These are phyloP conservation scores for Bryoglossum gracile DNA, from an alignment of 495 filamentous ascomycete species.

Conservation along the genomic window DNA sequence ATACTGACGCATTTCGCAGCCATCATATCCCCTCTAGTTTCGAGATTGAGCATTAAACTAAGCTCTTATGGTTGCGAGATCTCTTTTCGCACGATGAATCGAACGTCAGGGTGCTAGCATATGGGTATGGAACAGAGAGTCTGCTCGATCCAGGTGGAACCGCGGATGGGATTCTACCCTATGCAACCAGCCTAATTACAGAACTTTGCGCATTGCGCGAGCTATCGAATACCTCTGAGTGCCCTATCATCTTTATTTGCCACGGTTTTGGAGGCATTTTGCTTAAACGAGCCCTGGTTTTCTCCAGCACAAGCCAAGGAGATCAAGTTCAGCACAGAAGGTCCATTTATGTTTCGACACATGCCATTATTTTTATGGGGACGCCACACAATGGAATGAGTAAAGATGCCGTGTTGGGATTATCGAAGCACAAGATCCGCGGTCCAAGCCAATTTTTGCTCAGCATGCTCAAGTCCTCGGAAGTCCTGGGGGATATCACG, in stretches of 20 bases:
- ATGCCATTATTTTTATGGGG: constrained; percentile 34
- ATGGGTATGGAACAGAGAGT: constrained; percentile 24
- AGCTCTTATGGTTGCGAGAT: constrained; percentile 24
- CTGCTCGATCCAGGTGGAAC: background rate
- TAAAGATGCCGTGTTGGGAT: background rate
- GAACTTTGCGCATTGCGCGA: background rate
- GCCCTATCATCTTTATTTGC: constrained; percentile 32
- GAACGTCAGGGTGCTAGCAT: constrained; percentile 20
- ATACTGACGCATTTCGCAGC: constrained; percentile 9
- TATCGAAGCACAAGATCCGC: background rate
- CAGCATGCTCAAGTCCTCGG: background rate
- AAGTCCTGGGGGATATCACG: background rate
- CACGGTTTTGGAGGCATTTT: constrained; percentile 32
- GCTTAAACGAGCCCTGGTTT: constrained; percentile 30
- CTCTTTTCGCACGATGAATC: constrained; percentile 19
- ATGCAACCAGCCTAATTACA: constrained; percentile 1
- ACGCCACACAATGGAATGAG: constrained; percentile 20
- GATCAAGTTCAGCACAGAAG: constrained; percentile 16
- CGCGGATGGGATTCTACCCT: constrained; percentile 1
- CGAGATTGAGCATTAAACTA: constrained; percentile 16
- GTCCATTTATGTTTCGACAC: constrained; percentile 27
- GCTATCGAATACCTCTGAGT: constrained; percentile 5
- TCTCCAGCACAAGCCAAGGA: constrained; percentile 3
- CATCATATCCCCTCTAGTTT: constrained; percentile 3
- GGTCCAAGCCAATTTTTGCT: background rate